Conservation (phyloP, 1,284 basidiomycete species). For the Sporisorium reilianum region DNA sequence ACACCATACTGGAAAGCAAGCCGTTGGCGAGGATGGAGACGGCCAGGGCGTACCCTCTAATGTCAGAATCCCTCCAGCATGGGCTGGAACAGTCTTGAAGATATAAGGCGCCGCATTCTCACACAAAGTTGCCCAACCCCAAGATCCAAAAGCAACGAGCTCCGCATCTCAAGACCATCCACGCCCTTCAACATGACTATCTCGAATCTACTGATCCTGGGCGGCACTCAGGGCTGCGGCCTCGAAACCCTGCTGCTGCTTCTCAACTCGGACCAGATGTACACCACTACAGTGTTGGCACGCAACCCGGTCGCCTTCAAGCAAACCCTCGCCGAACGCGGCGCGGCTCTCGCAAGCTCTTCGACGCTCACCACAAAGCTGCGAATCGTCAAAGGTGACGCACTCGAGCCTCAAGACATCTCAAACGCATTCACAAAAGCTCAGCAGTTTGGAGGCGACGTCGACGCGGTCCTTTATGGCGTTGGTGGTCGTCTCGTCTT, state of each 20-base stretch:
- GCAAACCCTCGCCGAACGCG: background rate
- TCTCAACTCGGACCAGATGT: background rate
- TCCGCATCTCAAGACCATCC: too few relatives aligned
- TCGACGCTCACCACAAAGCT: background rate
- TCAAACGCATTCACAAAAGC: background rate
- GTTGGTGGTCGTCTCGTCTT: background rate
- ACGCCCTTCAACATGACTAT: background rate
- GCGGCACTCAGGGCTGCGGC: background rate
- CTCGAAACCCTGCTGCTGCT: constrained; percentile 1
- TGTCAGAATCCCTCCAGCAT: background rate
- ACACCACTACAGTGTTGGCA: background rate
- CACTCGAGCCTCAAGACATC: background rate
- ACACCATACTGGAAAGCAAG: too few relatives aligned
- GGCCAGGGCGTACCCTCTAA: background rate
- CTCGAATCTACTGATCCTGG: background rate
- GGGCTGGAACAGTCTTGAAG: background rate
- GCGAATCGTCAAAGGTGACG: background rate
- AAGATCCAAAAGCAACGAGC: too few relatives aligned
- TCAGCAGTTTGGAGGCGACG: background rate
- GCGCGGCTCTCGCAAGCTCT: background rate
- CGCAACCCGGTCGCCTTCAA: background rate
- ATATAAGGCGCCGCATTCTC: background rate
- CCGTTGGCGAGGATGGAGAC: too few relatives aligned
- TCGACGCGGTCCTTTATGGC: background rate
- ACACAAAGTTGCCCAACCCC: too few relatives aligned